A percentile compares a stretch with the other conserved stretches of the same genome.
These are phyloP conservation scores for Inga laurina DNA, from an alignment of 306 rosid genomes.

Conservation along the genomic window DNA sequence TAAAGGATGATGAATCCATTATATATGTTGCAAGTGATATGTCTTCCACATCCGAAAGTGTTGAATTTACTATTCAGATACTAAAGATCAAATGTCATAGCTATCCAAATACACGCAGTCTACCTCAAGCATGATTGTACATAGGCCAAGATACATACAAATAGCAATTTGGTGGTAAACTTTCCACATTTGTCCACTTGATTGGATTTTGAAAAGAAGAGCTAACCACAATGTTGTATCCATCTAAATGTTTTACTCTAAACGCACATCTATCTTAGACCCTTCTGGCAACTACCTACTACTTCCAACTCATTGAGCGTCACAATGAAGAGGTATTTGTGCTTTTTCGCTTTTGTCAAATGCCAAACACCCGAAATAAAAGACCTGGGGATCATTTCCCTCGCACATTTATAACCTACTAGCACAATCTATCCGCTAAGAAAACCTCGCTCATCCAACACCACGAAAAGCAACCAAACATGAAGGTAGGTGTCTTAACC, in stretches of 20 bases:
- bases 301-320: conserved; percentile 47
- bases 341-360: conserved; percentile 41
- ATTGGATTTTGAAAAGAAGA: conserved; percentile 79
- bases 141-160: conserved; percentile 39
- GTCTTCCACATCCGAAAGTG: neutral
- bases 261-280: conserved; percentile 47
- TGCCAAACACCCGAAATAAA: conserved; percentile 29
- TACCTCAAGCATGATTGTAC: neutral
- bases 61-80: neutral
- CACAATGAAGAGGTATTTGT: conserved; percentile 34
- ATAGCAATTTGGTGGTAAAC: conserved; percentile 38
- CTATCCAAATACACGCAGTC: conserved; percentile 4
- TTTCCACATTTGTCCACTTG: conserved; percentile 53
- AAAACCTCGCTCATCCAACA: conserved; percentile 36
- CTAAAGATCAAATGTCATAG: conserved; percentile 11
- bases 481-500: conserved; percentile 76
- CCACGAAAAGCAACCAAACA: conserved; percentile 54
- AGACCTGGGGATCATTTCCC: conserved; percentile 29
- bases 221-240: conserved; percentile 82
- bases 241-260: conserved; percentile 82
- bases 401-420: conserved; percentile 35
- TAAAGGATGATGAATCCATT: too few relatives aligned
- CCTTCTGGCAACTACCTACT: conserved; percentile 56
- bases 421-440: conserved; percentile 41
- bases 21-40: too few relatives aligned